Evolutionary conservation across 495 filamentous ascomycete genomes (phyloP).

Genomic region (Cladorrhinum samala): DNA sequence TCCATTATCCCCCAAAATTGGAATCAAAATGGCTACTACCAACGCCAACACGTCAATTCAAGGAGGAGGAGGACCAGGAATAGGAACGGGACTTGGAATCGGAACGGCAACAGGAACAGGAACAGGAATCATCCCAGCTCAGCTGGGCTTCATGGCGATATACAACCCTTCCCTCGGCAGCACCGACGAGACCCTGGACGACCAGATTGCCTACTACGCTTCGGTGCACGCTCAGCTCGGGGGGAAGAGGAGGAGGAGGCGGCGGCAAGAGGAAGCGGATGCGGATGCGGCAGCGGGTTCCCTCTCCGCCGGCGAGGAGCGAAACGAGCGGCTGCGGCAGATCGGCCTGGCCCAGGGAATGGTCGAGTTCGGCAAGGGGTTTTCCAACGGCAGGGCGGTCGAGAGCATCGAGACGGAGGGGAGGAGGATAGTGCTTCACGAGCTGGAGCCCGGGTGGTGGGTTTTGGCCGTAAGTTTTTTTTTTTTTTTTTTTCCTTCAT

Average conservation of each 20-base stretch:
- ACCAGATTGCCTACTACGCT: conserved; percentile 93
- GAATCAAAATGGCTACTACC: too few species aligned
- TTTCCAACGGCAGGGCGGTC: conserved; percentile 67
- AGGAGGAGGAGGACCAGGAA: too few species aligned
- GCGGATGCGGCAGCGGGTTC: too few species aligned
- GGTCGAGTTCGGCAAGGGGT: conserved; percentile 86
- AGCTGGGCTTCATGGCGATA: conserved; percentile 82
- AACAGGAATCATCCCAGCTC: conserved; percentile 58
- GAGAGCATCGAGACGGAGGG: conserved; percentile 89
- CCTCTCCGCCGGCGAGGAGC: conserved; percentile 57
- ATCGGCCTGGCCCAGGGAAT: conserved; percentile 98
- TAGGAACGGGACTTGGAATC: too few species aligned
- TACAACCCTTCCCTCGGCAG: conserved; percentile 69
- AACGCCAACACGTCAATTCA: too few species aligned
- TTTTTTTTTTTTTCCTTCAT: too few species aligned
- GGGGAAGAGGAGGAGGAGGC: conserved; percentile 8
- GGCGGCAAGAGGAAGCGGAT: too few species aligned
- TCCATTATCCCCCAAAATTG: too few species aligned
- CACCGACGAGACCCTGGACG: conserved; percentile 77
- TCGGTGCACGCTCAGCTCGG: conserved; percentile 48
- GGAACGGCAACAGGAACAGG: neutral
- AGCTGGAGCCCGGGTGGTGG: conserved; percentile 87
- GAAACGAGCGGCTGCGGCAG: conserved; percentile 79
- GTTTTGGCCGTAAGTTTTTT: too few species aligned
- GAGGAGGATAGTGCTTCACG: conserved; percentile 72